Conservation (phyloP, 176 grass and related monocot species). For the Oryza rufipogon region DNA sequence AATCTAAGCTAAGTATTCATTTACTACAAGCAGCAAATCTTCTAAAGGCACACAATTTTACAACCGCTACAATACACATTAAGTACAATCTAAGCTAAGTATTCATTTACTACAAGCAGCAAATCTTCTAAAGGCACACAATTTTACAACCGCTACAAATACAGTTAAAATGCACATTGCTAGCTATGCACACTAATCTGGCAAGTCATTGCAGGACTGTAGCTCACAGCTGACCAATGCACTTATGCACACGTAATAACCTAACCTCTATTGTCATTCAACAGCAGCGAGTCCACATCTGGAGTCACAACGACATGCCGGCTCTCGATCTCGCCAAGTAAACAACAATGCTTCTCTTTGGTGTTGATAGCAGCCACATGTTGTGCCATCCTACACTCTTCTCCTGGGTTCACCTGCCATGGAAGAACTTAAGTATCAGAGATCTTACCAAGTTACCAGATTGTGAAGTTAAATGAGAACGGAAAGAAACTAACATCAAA, state of each 20-base stretch:
- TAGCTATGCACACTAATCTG: constrained; percentile 16
- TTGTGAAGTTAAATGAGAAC: neutral
- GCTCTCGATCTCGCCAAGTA: constrained; percentile 62
- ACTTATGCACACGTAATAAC: neutral
- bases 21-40: neutral
- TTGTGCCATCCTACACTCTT: constrained; percentile 48
- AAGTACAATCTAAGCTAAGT: neutral
- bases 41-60: neutral
- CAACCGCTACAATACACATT: constrained; percentile 25
- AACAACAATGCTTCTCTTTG: constrained; percentile 54
- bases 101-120: constrained; percentile 4
- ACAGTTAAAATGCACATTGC: constrained; percentile 14
- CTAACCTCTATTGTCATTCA: constrained; percentile 41
- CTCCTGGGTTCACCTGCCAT: constrained; percentile 65
- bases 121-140: neutral
- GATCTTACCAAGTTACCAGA: neutral
- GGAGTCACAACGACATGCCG: constrained; percentile 63
- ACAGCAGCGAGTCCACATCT: constrained; percentile 56
- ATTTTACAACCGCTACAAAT: constrained; percentile 17
- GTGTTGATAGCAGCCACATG: constrained; percentile 64
- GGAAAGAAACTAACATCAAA: constrained; percentile 64
- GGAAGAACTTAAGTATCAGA: constrained; percentile 10
- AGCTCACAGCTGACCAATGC: neutral
- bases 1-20: constrained; percentile 2
- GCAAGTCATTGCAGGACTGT: neutral